phyloP scores from a whole-genome alignment of 2,329 filamentous ascomycete species.

The Curvularia sp. region DNA sequence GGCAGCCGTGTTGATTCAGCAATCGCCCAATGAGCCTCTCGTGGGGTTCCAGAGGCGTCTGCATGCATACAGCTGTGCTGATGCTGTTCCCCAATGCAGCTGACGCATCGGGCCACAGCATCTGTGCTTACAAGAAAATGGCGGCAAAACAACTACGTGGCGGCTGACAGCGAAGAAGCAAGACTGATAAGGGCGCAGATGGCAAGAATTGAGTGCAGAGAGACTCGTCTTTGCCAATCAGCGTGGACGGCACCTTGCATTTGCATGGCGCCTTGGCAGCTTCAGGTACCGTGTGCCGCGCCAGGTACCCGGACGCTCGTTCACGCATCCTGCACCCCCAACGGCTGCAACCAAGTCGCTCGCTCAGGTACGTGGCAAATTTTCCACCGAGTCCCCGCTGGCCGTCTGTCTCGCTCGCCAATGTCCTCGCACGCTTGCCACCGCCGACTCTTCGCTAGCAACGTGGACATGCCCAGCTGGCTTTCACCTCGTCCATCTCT shows the following conservation, averaged over 20 bases:
- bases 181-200: neutral
- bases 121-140: neutral
- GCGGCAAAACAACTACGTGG: neutral
- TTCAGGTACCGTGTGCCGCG: slow-evolving; percentile 2
- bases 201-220: neutral
- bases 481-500: neutral
- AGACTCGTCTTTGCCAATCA: neutral
- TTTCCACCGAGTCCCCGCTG: neutral
- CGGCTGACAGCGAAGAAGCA: neutral
- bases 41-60: neutral
- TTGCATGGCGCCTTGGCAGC: slow-evolving; percentile 1
- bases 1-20: slow-evolving; percentile 3
- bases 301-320: slow-evolving; percentile 9
- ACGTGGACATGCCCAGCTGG: slow-evolving; percentile 4
- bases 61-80: neutral
- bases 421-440: neutral
- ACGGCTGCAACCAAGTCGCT: neutral
- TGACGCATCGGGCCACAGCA: neutral
- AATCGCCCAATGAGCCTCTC: slow-evolving; percentile 7
- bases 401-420: neutral
- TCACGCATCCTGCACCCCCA: slow-evolving; percentile 8
- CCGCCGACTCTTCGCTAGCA: neutral
- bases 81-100: neutral
- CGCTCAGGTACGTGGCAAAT: slow-evolving; percentile 8
- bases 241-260: neutral